Conservation (phyloP, 2,329 filamentous ascomycete species). For the Ilyonectria robusta region DNA sequence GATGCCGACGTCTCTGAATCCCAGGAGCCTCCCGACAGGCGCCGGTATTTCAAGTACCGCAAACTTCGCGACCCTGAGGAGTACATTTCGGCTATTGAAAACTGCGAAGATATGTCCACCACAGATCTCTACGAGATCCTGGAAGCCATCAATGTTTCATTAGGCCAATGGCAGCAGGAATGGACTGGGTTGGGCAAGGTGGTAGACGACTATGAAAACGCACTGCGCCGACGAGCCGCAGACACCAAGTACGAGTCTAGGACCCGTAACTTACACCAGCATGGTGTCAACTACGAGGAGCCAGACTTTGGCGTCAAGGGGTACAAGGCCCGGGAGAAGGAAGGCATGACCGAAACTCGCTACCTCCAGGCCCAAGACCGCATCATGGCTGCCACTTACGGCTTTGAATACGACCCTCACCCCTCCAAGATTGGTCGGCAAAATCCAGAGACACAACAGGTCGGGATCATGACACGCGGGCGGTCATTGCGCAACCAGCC, state of each 20-base stretch:
- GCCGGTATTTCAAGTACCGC: conserved; percentile 60
- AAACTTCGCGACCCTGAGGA: conserved; percentile 67
- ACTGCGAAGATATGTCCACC: conserved; percentile 64
- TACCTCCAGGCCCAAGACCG: conserved; percentile 69
- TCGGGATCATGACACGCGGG: conserved; percentile 65
- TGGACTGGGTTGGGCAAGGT: conserved; percentile 65
- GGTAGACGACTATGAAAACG: conserved; percentile 72
- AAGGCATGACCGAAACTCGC: conserved; percentile 60
- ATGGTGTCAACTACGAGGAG: conserved; percentile 61
- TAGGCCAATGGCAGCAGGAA: conserved; percentile 69
- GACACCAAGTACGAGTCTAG: conserved; percentile 64
- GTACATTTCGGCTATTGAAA: conserved; percentile 63
- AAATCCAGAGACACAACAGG: conserved; percentile 68
- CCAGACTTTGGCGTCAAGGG: conserved; percentile 70
- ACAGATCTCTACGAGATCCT: conserved; percentile 62
- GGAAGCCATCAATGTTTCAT: conserved; percentile 59
- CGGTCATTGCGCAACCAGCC: conserved; percentile 70
- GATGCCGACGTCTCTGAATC: conserved; percentile 55
- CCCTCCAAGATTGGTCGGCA: conserved; percentile 71
- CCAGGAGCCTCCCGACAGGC: conserved; percentile 50
- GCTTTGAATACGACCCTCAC: conserved; percentile 73
- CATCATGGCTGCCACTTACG: conserved; percentile 72
- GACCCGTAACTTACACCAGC: conserved; percentile 57
- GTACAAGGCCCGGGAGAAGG: conserved; percentile 62
- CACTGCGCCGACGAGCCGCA: conserved; percentile 64